phyloP scores from a whole-genome alignment of 495 filamentous ascomycete species.

The Achaetomiella virescens region DNA sequence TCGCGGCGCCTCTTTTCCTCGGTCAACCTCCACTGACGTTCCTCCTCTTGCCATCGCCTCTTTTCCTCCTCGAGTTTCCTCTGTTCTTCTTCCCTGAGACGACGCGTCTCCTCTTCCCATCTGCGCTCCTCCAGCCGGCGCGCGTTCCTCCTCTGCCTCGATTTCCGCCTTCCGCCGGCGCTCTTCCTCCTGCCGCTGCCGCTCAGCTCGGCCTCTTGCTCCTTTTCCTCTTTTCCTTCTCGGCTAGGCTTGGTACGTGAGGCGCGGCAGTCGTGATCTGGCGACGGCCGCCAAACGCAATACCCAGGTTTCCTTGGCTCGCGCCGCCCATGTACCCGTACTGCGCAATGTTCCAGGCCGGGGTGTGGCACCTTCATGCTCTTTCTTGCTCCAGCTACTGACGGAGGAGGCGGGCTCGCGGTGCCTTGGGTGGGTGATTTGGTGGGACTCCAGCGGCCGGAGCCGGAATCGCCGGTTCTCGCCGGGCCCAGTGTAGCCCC shows the following conservation, averaged over 20 bases:
- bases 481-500: constrained; percentile 36
- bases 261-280: constrained; percentile 87
- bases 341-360: constrained; percentile 98
- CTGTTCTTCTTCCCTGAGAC: constrained; percentile 62
- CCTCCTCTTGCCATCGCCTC: constrained; percentile 75
- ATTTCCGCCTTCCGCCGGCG: constrained; percentile 52
- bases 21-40: constrained; percentile 73
- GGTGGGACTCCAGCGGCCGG: constrained; percentile 57
- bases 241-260: constrained; percentile 61
- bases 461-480: constrained; percentile 44
- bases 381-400: constrained; percentile 86
- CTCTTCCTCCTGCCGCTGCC: constrained; percentile 62
- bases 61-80: constrained; percentile 68
- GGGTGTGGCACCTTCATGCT: constrained; percentile 73
- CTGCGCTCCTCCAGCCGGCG: constrained; percentile 57
- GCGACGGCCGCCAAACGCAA: constrained; percentile 81
- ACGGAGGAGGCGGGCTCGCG: constrained; percentile 43
- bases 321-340: constrained; percentile 99
- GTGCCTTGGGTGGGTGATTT: constrained; percentile 42
- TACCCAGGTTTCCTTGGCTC: constrained; percentile 89
- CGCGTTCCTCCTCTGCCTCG: constrained; percentile 65
- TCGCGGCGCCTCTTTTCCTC: constrained; percentile 68
- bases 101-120: constrained; percentile 74
- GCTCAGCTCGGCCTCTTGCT: constrained; percentile 51
- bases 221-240: constrained; percentile 50